Base-by-base conservation (phyloP, 441 rosid species). In the Aquilaria agallochum region DNA sequence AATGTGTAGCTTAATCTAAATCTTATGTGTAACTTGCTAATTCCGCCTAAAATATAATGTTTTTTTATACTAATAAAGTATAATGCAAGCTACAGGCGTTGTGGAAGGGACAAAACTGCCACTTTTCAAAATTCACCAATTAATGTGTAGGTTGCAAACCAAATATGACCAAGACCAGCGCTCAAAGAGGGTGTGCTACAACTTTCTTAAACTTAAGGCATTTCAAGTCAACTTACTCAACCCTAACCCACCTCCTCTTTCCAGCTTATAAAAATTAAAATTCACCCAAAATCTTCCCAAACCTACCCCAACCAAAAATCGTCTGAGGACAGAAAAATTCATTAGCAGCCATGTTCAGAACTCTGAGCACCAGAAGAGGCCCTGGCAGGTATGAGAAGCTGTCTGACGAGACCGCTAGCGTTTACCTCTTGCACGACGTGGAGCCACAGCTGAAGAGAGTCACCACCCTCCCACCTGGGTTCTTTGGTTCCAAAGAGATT, bases 331-430 rank as follows among this genome's bases (percentile, higher is more conserved):
- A 6, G 9, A 40, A 40, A 5, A 8, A 6, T 40, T 40, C 5
- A 2, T 2, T 40, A 2, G 7, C 9, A 73, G 67, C 78, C 77
- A 87, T 90, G 97, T 76, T 90, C 9, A 77, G 97, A 80, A 84
- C 93, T 51, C 65, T 86, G 60, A 90, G 93, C 74, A 78, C 74
- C 9, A 66, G 90, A 9, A 78, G 82, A 63, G 70, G 72, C 80
- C 78, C 9, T 9, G 30, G 55, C 5, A 75, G 79, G 27, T 88
- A 88, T 46, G 87, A 90, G 68, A 68, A 68, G 69, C 60, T 88
- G 6, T 80, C 11, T 5, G 78, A 75, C 0, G 76, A 78, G 40
- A 66, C 80, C 2, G 73, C 45, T 5, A 40, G 69, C 36, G 48
- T 52, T 13, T 57, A 56, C 13, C 71, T 70, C 20, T 50, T 75